A percentile compares a stretch with the other conserved stretches of the same genome.
These are phyloP conservation scores for Boletus vermiculosoides DNA, from an alignment of 768 basidiomycete genomes.

Conservation along the genomic window DNA sequence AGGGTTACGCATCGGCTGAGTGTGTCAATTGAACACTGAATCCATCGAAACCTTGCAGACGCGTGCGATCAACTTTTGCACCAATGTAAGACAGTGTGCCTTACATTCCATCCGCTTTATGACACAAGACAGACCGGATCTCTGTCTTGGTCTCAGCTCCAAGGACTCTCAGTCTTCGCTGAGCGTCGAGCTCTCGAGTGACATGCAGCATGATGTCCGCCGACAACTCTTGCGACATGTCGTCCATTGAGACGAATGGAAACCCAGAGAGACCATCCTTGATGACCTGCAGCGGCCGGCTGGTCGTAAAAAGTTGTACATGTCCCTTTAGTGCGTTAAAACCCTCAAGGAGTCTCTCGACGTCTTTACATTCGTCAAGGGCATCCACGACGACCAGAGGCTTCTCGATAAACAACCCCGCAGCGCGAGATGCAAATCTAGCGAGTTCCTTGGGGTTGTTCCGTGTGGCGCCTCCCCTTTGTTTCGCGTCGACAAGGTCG, in stretches of 20 bases:
- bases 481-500: not conserved
- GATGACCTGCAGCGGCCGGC: too few relatives aligned
- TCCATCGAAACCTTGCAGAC: too few relatives aligned
- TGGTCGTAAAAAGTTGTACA: too few relatives aligned
- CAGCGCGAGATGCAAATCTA: not conserved
- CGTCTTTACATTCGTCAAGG: not conserved
- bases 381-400: not conserved
- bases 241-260: too few relatives aligned
- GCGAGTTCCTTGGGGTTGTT: not conserved
- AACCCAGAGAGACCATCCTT: too few relatives aligned
- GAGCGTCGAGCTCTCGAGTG: not conserved
- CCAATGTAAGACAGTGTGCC: not conserved
- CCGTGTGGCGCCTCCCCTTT: not conserved
- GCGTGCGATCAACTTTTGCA: not conserved
- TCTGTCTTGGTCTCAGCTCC: not conserved
- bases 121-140: not conserved
- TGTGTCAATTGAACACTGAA: too few relatives aligned
- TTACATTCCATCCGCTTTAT: not conserved
- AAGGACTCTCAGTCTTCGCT: not conserved
- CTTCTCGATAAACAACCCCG: not conserved
- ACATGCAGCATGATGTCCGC: not conserved
- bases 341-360: not conserved
- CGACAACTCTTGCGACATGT: not conserved
- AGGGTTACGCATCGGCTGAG: too few relatives aligned
- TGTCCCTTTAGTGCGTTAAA: too few relatives aligned